Base-by-base conservation (phyloP, 2,329 filamentous ascomycete species). In the Colletotrichum ledebouriae region DNA sequence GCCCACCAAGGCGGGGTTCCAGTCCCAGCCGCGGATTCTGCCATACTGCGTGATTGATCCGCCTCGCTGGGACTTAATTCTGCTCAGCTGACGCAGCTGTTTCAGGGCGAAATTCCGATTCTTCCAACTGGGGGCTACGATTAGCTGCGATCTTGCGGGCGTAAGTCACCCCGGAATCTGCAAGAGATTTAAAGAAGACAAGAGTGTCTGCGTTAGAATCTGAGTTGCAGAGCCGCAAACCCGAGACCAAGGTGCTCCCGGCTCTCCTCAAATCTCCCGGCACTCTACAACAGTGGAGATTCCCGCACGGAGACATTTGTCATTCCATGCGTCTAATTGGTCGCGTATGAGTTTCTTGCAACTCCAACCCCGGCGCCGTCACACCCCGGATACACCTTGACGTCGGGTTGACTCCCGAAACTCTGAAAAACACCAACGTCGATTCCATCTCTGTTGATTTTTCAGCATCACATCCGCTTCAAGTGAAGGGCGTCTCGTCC, bases 1-100 rank as follows among this genome's bases (percentile, higher is more conserved):
- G 77, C 74, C 77, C 77, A 83, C 81, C 81, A 83, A 13, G 74
- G 73, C 64, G 72, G 63, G 46, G 67, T n/a, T 25, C 63, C 67
- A 9, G 20, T 47, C 6, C 41, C 49, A 33, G n/a, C 33, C 6
- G 53, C 60, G 47, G 53, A 13, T n/a, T 68, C 65, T 29, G 55
- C 61, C 65, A 68, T 50, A n/a, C 33, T 60, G 49, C 52, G 49
- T 47, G 49, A 25, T 4, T 47, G 37, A 61, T 61, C 47, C 59
- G 47, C 37, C 11, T 44, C n/a, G 22, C 29, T 33, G 59, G 59
- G 15, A 34, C 39, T 0, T n/a, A 29, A 9, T 20, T 61, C 29
- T 20, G 49, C 20, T 22, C 60, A 29, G 20, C 47, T 59, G 44
- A 20, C 7, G 46, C 47, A 25, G 29, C n/a, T 33, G 44, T 52